Conservation (phyloP, 164 flowering plant species). For the Sextonia rubra region DNA sequence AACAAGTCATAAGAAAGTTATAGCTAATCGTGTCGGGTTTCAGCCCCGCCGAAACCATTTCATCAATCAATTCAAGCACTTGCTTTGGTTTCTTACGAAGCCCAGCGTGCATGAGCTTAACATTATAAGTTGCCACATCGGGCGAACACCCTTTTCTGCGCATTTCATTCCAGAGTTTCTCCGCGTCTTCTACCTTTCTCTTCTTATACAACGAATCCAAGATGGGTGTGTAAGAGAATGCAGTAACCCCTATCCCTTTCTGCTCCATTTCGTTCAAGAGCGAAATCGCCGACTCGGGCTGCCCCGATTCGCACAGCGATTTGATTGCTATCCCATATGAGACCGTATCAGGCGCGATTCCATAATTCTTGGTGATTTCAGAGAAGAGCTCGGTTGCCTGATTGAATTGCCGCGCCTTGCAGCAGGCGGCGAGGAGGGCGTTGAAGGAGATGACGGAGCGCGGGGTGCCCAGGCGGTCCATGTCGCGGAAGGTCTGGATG, state of each 20-base stretch:
- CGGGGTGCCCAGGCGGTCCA: slow-evolving; percentile 62
- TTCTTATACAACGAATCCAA: slow-evolving; percentile 54
- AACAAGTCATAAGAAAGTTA: slow-evolving; percentile 55
- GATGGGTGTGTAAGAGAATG: slow-evolving; percentile 50
- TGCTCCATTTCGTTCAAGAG: slow-evolving; percentile 54
- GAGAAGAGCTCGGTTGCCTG: slow-evolving; percentile 44
- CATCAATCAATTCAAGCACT: slow-evolving; percentile 55
- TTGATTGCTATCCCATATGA: slow-evolving; percentile 68
- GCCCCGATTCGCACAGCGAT: slow-evolving; percentile 49
- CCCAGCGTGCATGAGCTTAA: slow-evolving; percentile 37
- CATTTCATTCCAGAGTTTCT: slow-evolving; percentile 65
- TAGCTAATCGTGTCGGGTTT: slow-evolving; percentile 62
- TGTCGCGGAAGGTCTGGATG: slow-evolving; percentile 48
- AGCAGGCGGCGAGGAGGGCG: slow-evolving; percentile 57
- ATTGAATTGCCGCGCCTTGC: slow-evolving; percentile 34
- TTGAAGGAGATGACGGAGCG: slow-evolving; percentile 64
- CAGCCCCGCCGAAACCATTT: slow-evolving; percentile 51
- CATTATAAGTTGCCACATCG: slow-evolving; percentile 73
- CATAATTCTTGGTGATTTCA: slow-evolving; percentile 42
- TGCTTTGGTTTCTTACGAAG: slow-evolving; percentile 38
- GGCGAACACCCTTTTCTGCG: slow-evolving; percentile 36
- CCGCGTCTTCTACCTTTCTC: slow-evolving; percentile 48
- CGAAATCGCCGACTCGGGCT: slow-evolving; percentile 36
- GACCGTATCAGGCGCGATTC: slow-evolving; percentile 47
- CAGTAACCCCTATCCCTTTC: slow-evolving; percentile 44